Evolutionary conservation across 2,329 filamentous ascomycete species (phyloP).

Genomic region (Apiospora koreana): DNA sequence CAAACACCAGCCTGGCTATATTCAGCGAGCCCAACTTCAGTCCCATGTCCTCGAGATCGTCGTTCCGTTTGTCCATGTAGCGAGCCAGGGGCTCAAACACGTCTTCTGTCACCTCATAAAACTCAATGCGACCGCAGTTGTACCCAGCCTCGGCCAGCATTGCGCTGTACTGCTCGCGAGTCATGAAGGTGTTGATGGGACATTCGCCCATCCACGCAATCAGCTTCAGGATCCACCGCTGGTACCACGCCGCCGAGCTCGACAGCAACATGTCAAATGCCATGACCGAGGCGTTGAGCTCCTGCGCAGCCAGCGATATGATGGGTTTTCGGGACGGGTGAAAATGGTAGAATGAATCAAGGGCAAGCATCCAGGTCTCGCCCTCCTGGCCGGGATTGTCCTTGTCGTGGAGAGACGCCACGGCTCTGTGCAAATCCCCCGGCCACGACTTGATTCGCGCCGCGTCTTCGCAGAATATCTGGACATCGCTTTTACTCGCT

Average conservation of each 20-base stretch:
- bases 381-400: background rate
- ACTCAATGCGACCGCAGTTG: slow-evolving; percentile 37
- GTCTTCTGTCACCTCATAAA: slow-evolving; percentile 52
- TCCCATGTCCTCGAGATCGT: background rate
- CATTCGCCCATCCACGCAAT: slow-evolving; percentile 49
- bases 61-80: slow-evolving; percentile 35
- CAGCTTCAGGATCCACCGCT: slow-evolving; percentile 38
- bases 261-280: slow-evolving; percentile 54
- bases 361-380: slow-evolving; percentile 52
- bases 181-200: slow-evolving; percentile 50
- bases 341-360: slow-evolving; percentile 61
- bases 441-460: slow-evolving; percentile 37
- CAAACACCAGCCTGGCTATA: background rate
- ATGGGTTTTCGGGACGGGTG: slow-evolving; percentile 50
- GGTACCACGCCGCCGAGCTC: slow-evolving; percentile 26
- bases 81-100: slow-evolving; percentile 51
- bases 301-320: slow-evolving; percentile 40
- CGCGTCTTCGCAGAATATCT: slow-evolving; percentile 51
- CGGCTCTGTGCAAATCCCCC: background rate
- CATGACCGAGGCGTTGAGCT: slow-evolving; percentile 51
- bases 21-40: background rate
- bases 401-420: background rate
- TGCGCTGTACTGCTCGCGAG: slow-evolving; percentile 43
- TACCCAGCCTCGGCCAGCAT: slow-evolving; percentile 52
- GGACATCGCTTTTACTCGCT: slow-evolving; percentile 21